Evolutionary conservation across 495 filamentous ascomycete species (phyloP).

Genomic region (Aspergillus baeticus): DNA sequence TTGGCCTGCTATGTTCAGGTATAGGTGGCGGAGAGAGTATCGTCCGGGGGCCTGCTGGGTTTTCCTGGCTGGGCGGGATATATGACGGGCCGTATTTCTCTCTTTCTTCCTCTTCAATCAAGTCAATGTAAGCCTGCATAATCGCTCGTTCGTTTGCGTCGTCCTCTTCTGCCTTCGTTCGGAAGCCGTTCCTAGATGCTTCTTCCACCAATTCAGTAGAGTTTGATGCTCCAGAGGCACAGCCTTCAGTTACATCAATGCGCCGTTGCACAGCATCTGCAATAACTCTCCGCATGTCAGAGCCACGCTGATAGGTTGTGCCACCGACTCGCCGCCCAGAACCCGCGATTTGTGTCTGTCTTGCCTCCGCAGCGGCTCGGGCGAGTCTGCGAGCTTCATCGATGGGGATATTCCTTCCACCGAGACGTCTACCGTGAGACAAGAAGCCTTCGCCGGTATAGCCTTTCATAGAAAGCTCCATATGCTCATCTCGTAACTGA

Average conservation of each 20-base stretch:
- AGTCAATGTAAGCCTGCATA: constrained; percentile 78
- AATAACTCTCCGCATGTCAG: constrained; percentile 74
- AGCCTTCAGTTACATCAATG: constrained; percentile 66
- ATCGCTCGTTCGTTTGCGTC: constrained; percentile 91
- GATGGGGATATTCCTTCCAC: constrained; percentile 62
- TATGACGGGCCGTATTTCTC: constrained; percentile 67
- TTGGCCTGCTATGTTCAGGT: constrained; percentile 22
- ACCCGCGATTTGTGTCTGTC: constrained; percentile 54
- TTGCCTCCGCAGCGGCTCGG: constrained; percentile 72
- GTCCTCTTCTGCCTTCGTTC: constrained; percentile 83
- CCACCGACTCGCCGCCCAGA: constrained; percentile 79
- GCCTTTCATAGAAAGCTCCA: constrained; percentile 70
- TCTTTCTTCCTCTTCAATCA: constrained; percentile 82
- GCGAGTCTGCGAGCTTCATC: constrained; percentile 77
- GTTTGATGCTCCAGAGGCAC: constrained; percentile 66
- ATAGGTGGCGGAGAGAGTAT: constrained; percentile 23
- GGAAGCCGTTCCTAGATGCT: constrained; percentile 70
- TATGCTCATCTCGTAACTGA: constrained; percentile 81
- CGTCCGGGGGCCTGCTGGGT: constrained; percentile 55
- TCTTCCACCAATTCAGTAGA: constrained; percentile 61
- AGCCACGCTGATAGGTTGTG: constrained; percentile 54
- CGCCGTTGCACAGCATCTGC: constrained; percentile 70
- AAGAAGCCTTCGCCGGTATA: constrained; percentile 93
- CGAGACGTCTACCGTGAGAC: constrained; percentile 69
- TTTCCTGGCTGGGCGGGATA: constrained; percentile 59